phyloP scores from a whole-genome alignment of 2,329 filamentous ascomycete genomes.

The Epichloe aotearoae region DNA sequence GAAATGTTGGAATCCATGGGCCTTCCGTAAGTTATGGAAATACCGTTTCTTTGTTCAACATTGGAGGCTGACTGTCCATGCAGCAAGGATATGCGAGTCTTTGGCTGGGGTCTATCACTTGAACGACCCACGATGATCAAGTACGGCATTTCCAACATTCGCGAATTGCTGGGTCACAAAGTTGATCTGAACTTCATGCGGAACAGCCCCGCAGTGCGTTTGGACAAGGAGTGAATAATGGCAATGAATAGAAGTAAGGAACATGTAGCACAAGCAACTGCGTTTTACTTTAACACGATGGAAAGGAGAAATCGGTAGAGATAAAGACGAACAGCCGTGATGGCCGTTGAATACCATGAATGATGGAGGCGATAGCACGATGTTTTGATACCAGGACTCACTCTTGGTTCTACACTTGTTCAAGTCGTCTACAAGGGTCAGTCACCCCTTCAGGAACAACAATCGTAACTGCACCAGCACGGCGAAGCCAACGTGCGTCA shows the following conservation, averaged over 20 bases:
- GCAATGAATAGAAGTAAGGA: not conserved
- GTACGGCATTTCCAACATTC: constrained; percentile 79
- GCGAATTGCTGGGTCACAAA: constrained; percentile 87
- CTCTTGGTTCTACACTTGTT: not conserved
- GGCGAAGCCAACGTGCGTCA: not conserved
- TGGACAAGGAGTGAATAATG: constrained; percentile 60
- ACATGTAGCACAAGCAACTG: not conserved
- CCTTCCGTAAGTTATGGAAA: constrained; percentile 38
- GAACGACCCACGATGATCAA: constrained; percentile 98
- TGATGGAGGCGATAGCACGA: not conserved
- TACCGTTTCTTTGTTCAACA: not conserved
- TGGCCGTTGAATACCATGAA: not conserved
- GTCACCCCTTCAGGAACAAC: not conserved
- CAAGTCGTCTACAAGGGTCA: not conserved
- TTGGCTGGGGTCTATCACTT: constrained; percentile 83
- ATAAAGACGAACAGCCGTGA: too few species aligned
- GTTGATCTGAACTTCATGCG: constrained; percentile 90
- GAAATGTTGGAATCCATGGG: constrained; percentile 97
- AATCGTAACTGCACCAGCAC: not conserved
- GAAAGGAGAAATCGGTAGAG: not conserved
- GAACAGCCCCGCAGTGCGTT: constrained; percentile 75
- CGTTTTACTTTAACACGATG: not conserved
- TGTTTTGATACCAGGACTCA: not conserved
- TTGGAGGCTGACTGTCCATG: not conserved
- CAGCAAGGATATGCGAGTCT: constrained; percentile 71